Evolutionary conservation across 139 green algal genomes (phyloP), one percentile per base, ranked within the genome.

Genomic region (Asterochloris sp.): DNA sequence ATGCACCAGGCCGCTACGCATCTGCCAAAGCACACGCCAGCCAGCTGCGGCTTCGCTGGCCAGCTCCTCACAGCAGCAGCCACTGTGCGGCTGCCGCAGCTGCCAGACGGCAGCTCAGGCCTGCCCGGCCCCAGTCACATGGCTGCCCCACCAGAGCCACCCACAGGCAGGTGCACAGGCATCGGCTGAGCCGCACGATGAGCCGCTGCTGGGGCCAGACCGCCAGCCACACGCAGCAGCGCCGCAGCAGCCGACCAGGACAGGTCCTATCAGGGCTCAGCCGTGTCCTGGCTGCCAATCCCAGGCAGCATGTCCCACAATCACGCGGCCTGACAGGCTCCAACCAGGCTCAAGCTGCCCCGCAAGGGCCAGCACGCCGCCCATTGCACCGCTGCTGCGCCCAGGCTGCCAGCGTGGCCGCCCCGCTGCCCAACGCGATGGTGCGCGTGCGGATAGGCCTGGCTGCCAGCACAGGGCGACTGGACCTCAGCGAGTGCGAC

Each of bases 401-500:
- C 21, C n/a, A 80, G 16, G 0, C 62, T 47, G 63, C 21, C 54
- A 38, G 11, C 54, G 14, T 38, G 54, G 38, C 47, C 9, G 67
- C 38, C 16, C 73, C 62, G 13, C 24, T 27, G 38, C 61, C 64
- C 10, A 61, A 79, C 27, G 61, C 62, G 29, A 54, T 14, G 38
- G 54, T 88, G 11, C 78, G 62, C 38, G 85, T 88, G 66, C 88
- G 86, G 54, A 54, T 90, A 11, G 69, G 79, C 61, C 21, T 90
- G 47, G 91, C 92, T 17, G 62, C 81, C 19, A 79, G 27, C 21
- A 86, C 88, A 27, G 89, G 88, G 23, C 88, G 85, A 66, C 84
- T 97, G 74, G 94, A 97, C 78, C 83, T 97, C 15, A 93, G 88
- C 29, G 87, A 94, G 16, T 93, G 85, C 38, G 86, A 69, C 19